phyloP scores from a whole-genome alignment of 768 basidiomycete genomes.

The Lanmaoa rubissima region DNA sequence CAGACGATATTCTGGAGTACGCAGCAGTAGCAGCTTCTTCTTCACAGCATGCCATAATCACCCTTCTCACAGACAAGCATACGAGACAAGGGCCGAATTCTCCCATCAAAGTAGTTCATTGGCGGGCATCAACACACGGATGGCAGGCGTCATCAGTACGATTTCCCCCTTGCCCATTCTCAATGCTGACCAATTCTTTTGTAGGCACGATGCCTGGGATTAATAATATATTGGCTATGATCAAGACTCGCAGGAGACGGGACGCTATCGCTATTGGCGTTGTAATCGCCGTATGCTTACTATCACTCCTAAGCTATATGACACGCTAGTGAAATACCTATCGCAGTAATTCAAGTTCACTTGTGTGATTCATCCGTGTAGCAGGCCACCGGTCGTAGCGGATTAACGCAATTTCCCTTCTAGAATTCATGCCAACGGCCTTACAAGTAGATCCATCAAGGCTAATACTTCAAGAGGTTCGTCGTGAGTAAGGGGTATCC shows the following conservation, averaged over 20 bases:
- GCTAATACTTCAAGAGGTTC: too few relatives aligned
- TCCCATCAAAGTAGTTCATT: conserved; percentile 74
- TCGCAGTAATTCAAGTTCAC: conserved; percentile 1
- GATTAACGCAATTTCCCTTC: conserved; percentile 41
- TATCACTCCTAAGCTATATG: conserved; percentile 57
- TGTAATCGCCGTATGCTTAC: conserved; percentile 81
- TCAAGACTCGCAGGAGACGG: conserved; percentile 83
- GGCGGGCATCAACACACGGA: conserved; percentile 76
- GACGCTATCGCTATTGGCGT: conserved; percentile 88
- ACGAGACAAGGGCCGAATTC: conserved; percentile 95
- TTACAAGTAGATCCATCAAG: too few relatives aligned
- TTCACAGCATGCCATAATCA: neutral
- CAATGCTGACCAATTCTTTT: conserved; percentile 1
- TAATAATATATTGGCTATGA: conserved; percentile 87
- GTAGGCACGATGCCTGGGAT: conserved; percentile 91
- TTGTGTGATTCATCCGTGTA: neutral
- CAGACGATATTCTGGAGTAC: conserved; percentile 86
- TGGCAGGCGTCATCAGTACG: conserved; percentile 81
- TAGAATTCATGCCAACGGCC: conserved; percentile 56
- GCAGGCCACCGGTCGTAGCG: neutral
- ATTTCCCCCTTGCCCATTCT: neutral
- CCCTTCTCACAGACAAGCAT: conserved; percentile 72
- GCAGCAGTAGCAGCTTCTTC: conserved; percentile 31
- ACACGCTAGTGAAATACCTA: conserved; percentile 22
- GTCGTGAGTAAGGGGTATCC: too few relatives aligned